Percentiles rank a stretch among this genome's conserved stretches.
These are phyloP conservation scores for Neurospora pannonica DNA, from an alignment of 495 filamentous ascomycete species.

Conservation along the genomic window DNA sequence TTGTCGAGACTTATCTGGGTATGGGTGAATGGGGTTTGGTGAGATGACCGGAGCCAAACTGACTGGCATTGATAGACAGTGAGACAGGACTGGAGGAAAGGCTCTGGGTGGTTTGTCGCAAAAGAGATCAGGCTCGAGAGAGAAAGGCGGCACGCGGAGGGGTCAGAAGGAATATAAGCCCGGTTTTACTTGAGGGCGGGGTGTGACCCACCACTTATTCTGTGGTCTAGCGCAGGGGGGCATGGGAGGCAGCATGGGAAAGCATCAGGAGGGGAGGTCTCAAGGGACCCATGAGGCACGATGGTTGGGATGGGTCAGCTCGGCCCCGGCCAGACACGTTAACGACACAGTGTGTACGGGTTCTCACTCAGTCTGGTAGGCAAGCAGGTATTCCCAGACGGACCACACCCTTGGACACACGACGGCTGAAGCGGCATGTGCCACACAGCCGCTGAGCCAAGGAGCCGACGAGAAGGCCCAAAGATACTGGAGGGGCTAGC, in stretches of 20 bases:
- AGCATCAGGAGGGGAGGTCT: background rate
- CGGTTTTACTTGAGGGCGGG: conserved; percentile 17
- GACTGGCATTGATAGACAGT: background rate
- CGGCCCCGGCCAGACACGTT: background rate
- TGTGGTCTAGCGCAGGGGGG: conserved; percentile 8
- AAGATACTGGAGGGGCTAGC: background rate
- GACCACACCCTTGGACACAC: background rate
- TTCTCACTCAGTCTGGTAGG: background rate
- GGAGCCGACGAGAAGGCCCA: conserved; percentile 3
- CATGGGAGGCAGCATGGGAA: background rate
- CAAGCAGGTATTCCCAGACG: background rate
- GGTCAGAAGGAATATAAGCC: conserved; percentile 25
- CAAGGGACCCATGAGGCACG: background rate
- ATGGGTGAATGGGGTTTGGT: background rate
- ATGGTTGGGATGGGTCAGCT: background rate
- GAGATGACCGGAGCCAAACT: background rate
- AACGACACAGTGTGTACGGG: background rate
- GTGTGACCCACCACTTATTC: conserved; percentile 29
- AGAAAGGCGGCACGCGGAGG: conserved; percentile 12
- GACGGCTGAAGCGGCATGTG: conserved; percentile 9
- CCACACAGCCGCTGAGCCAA: background rate
- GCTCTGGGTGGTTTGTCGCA: background rate
- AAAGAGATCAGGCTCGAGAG: conserved; percentile 2
- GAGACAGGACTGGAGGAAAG: background rate
- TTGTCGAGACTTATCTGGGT: background rate